Conservation (phyloP, 2,329 filamentous ascomycete genomes). For the Aspergillus sergii region DNA sequence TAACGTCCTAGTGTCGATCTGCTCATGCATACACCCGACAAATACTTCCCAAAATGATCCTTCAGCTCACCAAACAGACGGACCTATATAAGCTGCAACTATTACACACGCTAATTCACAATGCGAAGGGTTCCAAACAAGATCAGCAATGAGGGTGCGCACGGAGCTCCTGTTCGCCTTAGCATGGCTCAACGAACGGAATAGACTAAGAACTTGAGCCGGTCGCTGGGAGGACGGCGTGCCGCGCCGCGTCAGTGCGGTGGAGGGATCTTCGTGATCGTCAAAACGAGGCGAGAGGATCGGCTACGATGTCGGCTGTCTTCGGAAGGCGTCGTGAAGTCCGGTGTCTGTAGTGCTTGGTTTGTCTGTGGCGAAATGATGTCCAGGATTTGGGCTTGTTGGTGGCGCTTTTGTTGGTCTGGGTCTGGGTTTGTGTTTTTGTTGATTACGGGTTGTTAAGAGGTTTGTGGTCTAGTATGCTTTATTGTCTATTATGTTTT, state of each 20-base stretch:
- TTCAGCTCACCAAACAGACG: too few species aligned
- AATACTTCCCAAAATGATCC: background rate
- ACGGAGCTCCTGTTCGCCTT: background rate
- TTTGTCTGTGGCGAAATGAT: background rate
- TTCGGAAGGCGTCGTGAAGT: background rate
- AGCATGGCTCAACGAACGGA: background rate
- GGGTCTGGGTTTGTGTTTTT: too few species aligned
- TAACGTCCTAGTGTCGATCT: background rate
- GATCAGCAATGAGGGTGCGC: background rate
- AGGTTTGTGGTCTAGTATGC: too few species aligned
- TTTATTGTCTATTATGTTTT: too few species aligned
- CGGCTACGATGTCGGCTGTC: background rate
- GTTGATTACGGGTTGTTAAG: too few species aligned
- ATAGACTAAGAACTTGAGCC: too few species aligned
- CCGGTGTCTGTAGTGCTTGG: background rate
- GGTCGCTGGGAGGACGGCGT: background rate
- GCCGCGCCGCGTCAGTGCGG: background rate
- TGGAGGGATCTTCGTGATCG: slow-evolving; percentile 3
- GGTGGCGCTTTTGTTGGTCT: background rate
- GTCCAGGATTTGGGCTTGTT: too few species aligned
- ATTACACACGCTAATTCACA: background rate
- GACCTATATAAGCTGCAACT: background rate
- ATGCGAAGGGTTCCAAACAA: background rate
- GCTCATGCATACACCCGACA: background rate
- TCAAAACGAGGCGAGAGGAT: background rate